phyloP scores from a whole-genome alignment of 164 flowering plant genomes.

The Kingdonia uniflora region DNA sequence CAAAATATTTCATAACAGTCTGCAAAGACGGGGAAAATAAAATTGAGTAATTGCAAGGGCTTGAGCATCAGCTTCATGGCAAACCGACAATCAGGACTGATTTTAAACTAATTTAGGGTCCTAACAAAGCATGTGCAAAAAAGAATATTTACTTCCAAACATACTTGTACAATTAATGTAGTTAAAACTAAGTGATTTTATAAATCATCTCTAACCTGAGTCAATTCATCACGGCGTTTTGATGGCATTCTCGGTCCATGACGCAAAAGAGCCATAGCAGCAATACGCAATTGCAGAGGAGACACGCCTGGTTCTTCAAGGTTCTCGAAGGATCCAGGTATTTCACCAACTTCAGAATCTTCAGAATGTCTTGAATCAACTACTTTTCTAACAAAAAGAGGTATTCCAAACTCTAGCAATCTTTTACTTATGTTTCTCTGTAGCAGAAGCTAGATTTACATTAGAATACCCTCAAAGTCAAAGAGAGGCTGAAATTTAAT shows the following conservation, averaged over 20 bases:
- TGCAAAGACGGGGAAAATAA: constrained; percentile 14
- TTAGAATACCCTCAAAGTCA: too few species aligned
- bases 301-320: constrained; percentile 66
- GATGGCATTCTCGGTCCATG: constrained; percentile 86
- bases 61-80: too few species aligned
- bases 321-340: constrained; percentile 16
- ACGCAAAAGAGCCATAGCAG: constrained; percentile 95
- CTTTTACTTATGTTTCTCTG: constrained; percentile 74
- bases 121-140: too few species aligned
- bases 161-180: too few species aligned
- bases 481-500: too few species aligned
- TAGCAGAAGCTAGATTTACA: too few species aligned
- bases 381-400: constrained; percentile 68
- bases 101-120: too few species aligned
- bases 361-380: constrained; percentile 33
- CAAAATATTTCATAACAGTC: constrained; percentile 72
- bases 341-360: constrained; percentile 18
- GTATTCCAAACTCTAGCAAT: constrained; percentile 79
- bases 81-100: too few species aligned
- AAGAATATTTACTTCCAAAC: too few species aligned
- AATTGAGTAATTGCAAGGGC: too few species aligned
- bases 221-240: constrained; percentile 75
- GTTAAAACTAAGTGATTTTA: background rate
- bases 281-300: constrained; percentile 78
- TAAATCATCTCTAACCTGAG: constrained; percentile 31